These are phyloP conservation scores for Drechslerella dactyloides DNA, from an alignment of 2,329 filamentous ascomycete species.

Conservation along the genomic window DNA sequence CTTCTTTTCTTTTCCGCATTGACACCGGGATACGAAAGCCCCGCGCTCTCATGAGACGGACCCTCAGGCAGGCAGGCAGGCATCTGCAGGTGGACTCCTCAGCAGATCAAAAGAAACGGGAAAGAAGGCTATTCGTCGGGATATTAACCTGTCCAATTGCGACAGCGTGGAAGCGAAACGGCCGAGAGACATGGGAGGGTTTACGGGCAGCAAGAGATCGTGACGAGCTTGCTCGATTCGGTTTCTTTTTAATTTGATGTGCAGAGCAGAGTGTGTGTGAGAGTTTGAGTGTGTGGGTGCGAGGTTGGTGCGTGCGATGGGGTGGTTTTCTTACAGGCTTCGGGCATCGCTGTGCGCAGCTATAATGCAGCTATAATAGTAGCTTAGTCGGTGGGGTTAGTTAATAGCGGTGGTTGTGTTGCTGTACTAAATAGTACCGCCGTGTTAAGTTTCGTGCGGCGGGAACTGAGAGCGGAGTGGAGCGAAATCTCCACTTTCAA, in stretches of 20 bases:
- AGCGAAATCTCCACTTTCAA: constrained; percentile 34
- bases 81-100: constrained; percentile 8
- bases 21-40: constrained; percentile 28
- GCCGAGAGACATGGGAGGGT: constrained; percentile 30
- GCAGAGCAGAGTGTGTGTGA: not conserved
- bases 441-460: constrained; percentile 10
- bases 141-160: constrained; percentile 48
- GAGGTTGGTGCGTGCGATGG: constrained; percentile 33
- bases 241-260: constrained; percentile 18
- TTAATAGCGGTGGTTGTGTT: not conserved
- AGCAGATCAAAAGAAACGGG: constrained; percentile 20
- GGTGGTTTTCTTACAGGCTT: constrained; percentile 1
- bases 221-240: constrained; percentile 34
- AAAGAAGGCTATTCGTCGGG: constrained; percentile 22
- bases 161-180: constrained; percentile 48
- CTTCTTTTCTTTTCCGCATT: constrained; percentile 26
- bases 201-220: constrained; percentile 41
- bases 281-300: not conserved
- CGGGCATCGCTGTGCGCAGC: too few relatives aligned
- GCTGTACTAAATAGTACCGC: not conserved
- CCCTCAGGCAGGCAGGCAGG: not conserved
- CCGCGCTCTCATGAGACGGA: constrained; percentile 2
- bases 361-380: too few relatives aligned
- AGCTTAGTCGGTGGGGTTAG: too few relatives aligned
- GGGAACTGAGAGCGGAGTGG: constrained; percentile 41